Evolutionary conservation across 768 basidiomycete genomes (phyloP).

Genomic region (Mycena galericulata): DNA sequence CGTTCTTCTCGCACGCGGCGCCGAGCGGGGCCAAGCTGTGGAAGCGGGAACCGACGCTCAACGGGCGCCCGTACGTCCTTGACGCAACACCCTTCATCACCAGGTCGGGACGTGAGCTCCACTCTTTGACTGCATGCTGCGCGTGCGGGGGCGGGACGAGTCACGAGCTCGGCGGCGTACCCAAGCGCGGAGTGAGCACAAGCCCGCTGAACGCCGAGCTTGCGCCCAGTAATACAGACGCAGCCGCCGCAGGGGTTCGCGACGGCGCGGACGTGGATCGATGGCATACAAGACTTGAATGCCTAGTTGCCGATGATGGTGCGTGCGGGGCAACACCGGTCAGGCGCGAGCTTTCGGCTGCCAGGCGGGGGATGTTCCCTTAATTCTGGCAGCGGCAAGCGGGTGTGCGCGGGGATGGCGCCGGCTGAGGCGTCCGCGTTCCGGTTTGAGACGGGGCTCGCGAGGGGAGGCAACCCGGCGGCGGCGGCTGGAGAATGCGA

Average conservation of each 20-base stretch:
- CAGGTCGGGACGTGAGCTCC: constrained; percentile 62
- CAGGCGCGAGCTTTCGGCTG: constrained; percentile 64
- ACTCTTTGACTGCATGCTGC: constrained; percentile 84
- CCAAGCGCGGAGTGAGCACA: constrained; percentile 5
- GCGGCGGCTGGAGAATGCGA: constrained; percentile 61
- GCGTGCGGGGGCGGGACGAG: constrained; percentile 60
- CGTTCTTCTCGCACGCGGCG: no score
- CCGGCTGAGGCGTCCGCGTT: constrained; percentile 84
- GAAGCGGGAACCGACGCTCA: constrained; percentile 85
- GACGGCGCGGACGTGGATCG: constrained; percentile 7
- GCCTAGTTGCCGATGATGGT: not conserved
- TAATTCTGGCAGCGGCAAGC: constrained; percentile 51
- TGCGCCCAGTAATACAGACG: no score
- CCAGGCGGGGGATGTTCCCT: constrained; percentile 56
- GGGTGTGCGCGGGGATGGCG: constrained; percentile 60
- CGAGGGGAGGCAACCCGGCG: constrained; percentile 63
- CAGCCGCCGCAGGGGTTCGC: not conserved
- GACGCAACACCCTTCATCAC: constrained; percentile 61
- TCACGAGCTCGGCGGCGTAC: constrained; percentile 50
- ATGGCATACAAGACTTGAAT: constrained; percentile 10
- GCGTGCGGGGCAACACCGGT: constrained; percentile 1
- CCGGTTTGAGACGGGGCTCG: constrained; percentile 86
- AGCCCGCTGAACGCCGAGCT: not conserved
- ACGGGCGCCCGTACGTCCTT: constrained; percentile 80
- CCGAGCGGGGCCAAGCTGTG: constrained; percentile 65